Conservation (phyloP, 208 protist species). For the Lotmaria passim region DNA sequence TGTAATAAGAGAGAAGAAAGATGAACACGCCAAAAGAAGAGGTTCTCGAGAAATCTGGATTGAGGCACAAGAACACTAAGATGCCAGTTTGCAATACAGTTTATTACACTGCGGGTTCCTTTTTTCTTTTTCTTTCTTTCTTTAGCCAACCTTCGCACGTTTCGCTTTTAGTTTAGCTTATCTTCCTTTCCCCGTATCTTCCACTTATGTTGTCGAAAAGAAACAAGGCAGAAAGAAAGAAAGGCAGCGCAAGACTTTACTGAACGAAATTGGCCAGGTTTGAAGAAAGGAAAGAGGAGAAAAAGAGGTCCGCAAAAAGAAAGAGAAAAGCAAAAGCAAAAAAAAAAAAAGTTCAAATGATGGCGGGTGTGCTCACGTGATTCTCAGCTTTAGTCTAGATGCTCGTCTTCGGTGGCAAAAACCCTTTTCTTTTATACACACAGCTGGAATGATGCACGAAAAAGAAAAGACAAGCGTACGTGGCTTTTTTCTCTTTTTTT, state of each 20-base stretch:
- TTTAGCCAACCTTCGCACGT: neutral
- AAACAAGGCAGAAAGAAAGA: conserved; percentile 5
- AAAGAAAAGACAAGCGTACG: neutral
- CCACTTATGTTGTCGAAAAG: conserved; percentile 16
- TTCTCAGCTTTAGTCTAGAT: neutral
- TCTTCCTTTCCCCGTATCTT: conserved; percentile 9
- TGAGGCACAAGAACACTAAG: neutral
- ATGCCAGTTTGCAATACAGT: conserved; percentile 10
- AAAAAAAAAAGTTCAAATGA: conserved; percentile 1
- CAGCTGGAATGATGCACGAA: neutral
- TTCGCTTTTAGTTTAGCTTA: neutral
- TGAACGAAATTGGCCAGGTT: neutral
- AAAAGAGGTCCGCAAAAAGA: neutral
- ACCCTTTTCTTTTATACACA: neutral
- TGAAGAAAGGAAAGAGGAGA: neutral
- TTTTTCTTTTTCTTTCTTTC: neutral
- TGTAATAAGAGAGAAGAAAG: conserved; percentile 18
- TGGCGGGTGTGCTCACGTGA: neutral
- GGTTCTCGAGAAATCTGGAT: neutral
- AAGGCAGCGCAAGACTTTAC: neutral
- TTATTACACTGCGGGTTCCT: too few relatives aligned
- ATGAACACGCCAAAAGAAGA: conserved; percentile 8
- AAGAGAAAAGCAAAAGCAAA: neutral
- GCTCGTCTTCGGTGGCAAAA: conserved; percentile 6
- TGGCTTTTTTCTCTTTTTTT: conserved; percentile 2